Evolutionary conservation across 2,329 filamentous ascomycete genomes (phyloP).

Genomic region (Colletotrichum coccodes): DNA sequence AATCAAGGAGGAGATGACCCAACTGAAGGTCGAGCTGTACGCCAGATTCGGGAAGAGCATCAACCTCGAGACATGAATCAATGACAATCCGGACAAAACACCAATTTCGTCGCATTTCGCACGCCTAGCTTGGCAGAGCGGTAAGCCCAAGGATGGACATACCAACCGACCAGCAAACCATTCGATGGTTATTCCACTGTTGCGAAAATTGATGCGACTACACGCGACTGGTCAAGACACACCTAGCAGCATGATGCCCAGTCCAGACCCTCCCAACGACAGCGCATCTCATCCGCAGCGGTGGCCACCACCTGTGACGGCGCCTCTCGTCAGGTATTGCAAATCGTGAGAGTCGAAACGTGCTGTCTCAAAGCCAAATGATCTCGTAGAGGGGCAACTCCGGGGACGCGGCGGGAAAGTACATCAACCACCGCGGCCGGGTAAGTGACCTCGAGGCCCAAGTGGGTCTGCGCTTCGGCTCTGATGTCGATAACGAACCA

Average conservation of each 20-base stretch:
- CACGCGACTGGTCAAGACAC: not conserved
- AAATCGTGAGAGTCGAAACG: not conserved
- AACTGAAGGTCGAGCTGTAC: constrained; percentile 92
- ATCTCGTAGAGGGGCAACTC: constrained; percentile 17
- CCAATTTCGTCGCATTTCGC: not conserved
- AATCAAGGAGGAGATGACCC: constrained; percentile 86
- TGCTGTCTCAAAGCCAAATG: constrained; percentile 20
- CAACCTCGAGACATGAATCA: constrained; percentile 85
- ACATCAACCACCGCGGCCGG: constrained; percentile 15
- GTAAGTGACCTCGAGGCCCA: constrained; percentile 1
- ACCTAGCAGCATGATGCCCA: not conserved
- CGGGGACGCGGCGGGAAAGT: constrained; percentile 26
- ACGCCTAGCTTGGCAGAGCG: not conserved
- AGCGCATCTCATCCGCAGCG: not conserved
- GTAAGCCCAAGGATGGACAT: not conserved
- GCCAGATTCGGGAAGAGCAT: constrained; percentile 96
- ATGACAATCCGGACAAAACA: constrained; percentile 8
- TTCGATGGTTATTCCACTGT: not conserved
- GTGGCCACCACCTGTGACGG: constrained; percentile 2
- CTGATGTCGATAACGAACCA: constrained; percentile 25
- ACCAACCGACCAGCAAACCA: not conserved
- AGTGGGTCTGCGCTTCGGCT: constrained; percentile 29
- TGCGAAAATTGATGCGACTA: not conserved
- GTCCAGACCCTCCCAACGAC: not conserved
- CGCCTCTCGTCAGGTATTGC: not conserved